Base-by-base conservation (phyloP, 768 basidiomycete species). In the Kwoniella bestiolae region DNA sequence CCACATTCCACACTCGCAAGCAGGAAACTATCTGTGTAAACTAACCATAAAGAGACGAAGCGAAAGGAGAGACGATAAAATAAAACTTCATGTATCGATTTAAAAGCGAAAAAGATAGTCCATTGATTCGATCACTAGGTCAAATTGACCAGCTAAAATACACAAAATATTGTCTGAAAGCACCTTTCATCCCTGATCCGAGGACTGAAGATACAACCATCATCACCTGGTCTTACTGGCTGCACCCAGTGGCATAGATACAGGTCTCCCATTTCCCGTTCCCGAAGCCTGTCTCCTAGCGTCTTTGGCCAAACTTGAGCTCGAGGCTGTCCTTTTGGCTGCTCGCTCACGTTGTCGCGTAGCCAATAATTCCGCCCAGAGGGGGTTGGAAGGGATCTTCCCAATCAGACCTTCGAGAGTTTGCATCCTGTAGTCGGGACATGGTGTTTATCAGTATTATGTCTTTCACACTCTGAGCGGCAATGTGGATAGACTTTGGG, bases 301-400 rank as follows among this genome's bases (percentile, higher is more conserved):
- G 9, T 65, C 63, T 34, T 59, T 65, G 3, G 63, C 63, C 11
- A 65, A 34, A 44, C 44, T 47, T 6, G 56, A 41, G 14, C 49
- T 51, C 2, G 56, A 58, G 5, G 63, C 47, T 35, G 63, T 58
- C 14, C 63, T 32, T 16, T 50, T 47, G 0, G 59, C 60, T n/a
- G 46, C 38, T 49, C 47, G 25, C 52, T 67, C 66, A 50, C 47
- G 35, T 57, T 56, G 52, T 62, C 57, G n/a, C 14, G 70, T 67
- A 23, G 80, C 69, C 23, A 81, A 69, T 0, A 95, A 83, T 82
- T 95, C 94, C 2, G 90, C 94, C 94, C 94, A 96, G 12, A 96
- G 83, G 2, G 92, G 92, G 79, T 94, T 91, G 2, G 91, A 90
- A 8, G 94, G 94, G 71, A 96, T 93, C 63, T 88, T 89, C 7